Evolutionary conservation across 768 basidiomycete species (phyloP).

Genomic region (Lactarius pseudohatsudake): DNA sequence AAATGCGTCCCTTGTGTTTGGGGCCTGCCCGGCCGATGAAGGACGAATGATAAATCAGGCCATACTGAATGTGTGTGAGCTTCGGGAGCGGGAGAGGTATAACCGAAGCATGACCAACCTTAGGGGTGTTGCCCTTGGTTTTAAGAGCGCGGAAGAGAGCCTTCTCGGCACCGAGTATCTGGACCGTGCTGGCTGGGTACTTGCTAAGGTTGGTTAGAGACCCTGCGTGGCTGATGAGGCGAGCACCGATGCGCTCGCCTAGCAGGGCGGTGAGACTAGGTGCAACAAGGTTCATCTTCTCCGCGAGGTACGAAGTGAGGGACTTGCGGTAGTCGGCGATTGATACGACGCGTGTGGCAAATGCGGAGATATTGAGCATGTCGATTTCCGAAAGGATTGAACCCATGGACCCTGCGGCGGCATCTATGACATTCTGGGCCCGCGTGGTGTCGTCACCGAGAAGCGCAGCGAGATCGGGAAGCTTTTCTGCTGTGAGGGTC

Average conservation of each 20-base stretch:
- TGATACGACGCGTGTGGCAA: slow-evolving; percentile 87
- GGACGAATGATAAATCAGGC: slow-evolving; percentile 94
- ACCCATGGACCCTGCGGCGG: slow-evolving; percentile 92
- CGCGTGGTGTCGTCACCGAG: slow-evolving; percentile 81
- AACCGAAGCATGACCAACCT: slow-evolving; percentile 46
- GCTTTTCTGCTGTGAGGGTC: slow-evolving; percentile 69
- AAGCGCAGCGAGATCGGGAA: slow-evolving; percentile 74
- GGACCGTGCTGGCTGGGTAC: slow-evolving; percentile 97
- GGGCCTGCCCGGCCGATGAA: slow-evolving; percentile 95
- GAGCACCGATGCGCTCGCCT: slow-evolving; percentile 89
- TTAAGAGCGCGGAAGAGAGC: slow-evolving; percentile 96
- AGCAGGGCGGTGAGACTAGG: slow-evolving; percentile 89
- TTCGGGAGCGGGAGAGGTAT: neutral
- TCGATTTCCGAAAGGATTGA: slow-evolving; percentile 88
- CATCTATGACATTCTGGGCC: slow-evolving; percentile 94
- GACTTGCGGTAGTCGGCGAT: slow-evolving; percentile 93
- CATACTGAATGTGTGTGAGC: slow-evolving; percentile 60
- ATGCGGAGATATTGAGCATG: slow-evolving; percentile 92
- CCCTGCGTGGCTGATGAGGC: slow-evolving; percentile 93
- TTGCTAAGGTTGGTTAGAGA: slow-evolving; percentile 96
- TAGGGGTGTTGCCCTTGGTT: slow-evolving; percentile 98
- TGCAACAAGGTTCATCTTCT: slow-evolving; percentile 98
- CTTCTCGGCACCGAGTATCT: slow-evolving; percentile 97
- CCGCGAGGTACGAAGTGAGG: slow-evolving; percentile 79
- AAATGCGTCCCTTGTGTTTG: slow-evolving; percentile 96